Evolutionary conservation across 768 basidiomycete species (phyloP), one percentile per base, ranked within the genome.

Genomic region (Boletus edulis): DNA sequence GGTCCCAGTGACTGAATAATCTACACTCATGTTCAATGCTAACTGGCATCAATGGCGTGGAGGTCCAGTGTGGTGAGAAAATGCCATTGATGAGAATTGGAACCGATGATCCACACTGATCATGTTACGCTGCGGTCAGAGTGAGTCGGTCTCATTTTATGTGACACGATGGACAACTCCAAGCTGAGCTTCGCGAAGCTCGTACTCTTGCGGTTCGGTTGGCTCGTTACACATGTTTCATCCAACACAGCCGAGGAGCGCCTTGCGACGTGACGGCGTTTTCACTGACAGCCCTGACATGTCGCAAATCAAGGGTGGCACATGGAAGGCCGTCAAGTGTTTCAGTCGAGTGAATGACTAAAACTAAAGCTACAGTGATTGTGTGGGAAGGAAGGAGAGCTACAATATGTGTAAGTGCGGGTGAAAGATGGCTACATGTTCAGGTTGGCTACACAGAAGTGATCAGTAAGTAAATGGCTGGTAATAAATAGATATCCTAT

Each of bases 291-390:
- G 34, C 7, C 34, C 34, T 35, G 10, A 35, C 14, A 41, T 32
- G 32, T 40, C 39, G 24, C 54, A 44, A 49, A 39, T n/a, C 14
- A 39, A 18, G 10, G 1, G n/a, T 44, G 34, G 34, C 32, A 39
- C 17, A 15, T 14, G 20, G 27, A 41, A 7, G 31, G 48, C 14
- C 24, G 42, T n/a, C 35, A 52, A 7, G 46, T 29, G 41, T 55
- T 55, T 58, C 38, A 27, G 46, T 52, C 45, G 31, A 55, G 18
- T 51, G 59, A 47, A 46, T 51, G 51, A 39, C 59, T n/a, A n/a
- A n/a, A n/a, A n/a, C n/a, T 67, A 67, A n/a, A 49, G 66, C 57
- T 67, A 67, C 66, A 67, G 39, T 51, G 46, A 52, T 58, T 29
- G 27, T 41, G 51, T 37, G 50, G 37, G 40, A 37, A 49, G 35